phyloP scores from a whole-genome alignment of 2,329 filamentous ascomycete genomes.

The Aspergillus fischeri region DNA sequence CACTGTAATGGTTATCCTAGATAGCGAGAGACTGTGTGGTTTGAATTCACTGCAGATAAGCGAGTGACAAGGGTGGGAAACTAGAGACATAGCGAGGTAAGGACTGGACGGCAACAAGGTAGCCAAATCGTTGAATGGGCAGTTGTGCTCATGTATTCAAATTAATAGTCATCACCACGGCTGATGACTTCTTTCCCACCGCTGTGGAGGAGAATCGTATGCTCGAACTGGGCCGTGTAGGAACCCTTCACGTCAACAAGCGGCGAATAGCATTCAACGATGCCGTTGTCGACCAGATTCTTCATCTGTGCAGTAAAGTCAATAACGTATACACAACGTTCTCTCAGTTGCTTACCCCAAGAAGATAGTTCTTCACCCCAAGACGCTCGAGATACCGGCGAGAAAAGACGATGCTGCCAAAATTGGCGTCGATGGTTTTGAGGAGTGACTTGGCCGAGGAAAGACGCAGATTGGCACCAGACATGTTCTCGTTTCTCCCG shows the following conservation, averaged over 20 bases:
- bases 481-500: conserved; percentile 40
- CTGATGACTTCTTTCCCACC: conserved; percentile 50
- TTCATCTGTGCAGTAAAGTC: conserved; percentile 46
- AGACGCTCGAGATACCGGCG: conserved; percentile 61
- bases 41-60: no score
- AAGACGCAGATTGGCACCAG: conserved; percentile 37
- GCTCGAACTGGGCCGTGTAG: conserved; percentile 63
- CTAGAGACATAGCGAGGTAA: background rate
- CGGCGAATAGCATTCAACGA: conserved; percentile 56
- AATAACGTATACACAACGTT: background rate
- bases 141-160: background rate
- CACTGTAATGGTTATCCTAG: no score
- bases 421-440: conserved; percentile 59
- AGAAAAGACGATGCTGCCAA: conserved; percentile 59
- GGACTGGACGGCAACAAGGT: background rate
- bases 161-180: conserved; percentile 51
- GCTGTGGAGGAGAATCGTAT: conserved; percentile 47
- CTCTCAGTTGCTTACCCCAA: conserved; percentile 44
- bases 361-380: conserved; percentile 56
- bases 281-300: conserved; percentile 52
- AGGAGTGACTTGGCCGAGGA: conserved; percentile 54
- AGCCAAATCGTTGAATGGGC: background rate
- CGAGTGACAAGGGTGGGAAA: background rate
- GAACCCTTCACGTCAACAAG: conserved; percentile 57
- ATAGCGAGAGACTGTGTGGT: no score